A percentile compares a stretch with the other conserved stretches of the same genome.
Evolutionary conservation across 1,139 yeast species (phyloP).

Genomic region (Protomyces gravidus): DNA sequence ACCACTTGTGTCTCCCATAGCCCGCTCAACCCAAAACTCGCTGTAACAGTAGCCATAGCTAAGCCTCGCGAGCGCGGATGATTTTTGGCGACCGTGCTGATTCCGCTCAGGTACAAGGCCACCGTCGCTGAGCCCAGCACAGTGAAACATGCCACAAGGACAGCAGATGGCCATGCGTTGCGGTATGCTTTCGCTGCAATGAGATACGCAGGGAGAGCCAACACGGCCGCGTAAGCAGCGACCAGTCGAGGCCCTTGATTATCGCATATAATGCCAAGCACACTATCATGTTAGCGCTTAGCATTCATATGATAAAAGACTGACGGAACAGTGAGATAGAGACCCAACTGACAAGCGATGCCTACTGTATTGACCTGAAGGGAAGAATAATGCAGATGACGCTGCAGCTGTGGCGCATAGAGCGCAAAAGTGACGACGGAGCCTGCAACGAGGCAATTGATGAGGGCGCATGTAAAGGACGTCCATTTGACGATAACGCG

Average conservation of each 20-base stretch:
- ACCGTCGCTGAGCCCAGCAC: conserved; percentile 36
- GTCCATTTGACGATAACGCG: conserved; percentile 9
- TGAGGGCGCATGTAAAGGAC: conserved; percentile 15
- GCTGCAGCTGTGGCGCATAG: conserved; percentile 66
- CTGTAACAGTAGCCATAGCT: conserved; percentile 82
- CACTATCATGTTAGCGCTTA: conserved; percentile 30
- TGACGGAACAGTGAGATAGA: conserved; percentile 74
- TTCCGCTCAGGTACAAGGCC: conserved; percentile 35
- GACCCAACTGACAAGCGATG: conserved; percentile 70
- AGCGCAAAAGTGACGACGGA: conserved; percentile 54
- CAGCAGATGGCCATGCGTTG: conserved; percentile 33
- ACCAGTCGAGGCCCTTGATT: conserved; percentile 75
- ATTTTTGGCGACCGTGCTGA: conserved; percentile 35
- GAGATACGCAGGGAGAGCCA: conserved; percentile 71
- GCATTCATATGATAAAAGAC: background rate
- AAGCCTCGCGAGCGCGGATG: conserved; percentile 47
- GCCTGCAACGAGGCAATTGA: conserved; percentile 25
- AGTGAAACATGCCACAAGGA: conserved; percentile 36
- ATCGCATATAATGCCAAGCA: conserved; percentile 79
- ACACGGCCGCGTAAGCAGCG: conserved; percentile 57
- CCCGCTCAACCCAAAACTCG: conserved; percentile 79
- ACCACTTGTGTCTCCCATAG: conserved; percentile 48
- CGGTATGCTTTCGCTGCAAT: conserved; percentile 46
- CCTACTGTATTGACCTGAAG: conserved; percentile 74
- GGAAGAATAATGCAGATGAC: conserved; percentile 56